Base-by-base conservation (phyloP, 192 early-diverging fungal genomes). In the Dimargaris cristalligena region DNA sequence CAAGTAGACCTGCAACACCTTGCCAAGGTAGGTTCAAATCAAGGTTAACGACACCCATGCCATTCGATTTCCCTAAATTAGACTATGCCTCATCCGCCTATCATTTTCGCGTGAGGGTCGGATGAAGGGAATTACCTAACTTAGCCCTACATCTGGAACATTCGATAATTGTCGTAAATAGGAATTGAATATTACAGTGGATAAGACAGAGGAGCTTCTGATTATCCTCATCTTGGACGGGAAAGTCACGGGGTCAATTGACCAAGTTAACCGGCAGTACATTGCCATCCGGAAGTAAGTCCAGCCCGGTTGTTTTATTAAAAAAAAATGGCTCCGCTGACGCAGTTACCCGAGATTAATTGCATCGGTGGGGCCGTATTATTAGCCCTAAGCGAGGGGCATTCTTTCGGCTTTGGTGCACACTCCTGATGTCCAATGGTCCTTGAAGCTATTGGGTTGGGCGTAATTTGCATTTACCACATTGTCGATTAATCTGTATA, bases 161-260 rank as follows among this genome's bases (percentile, higher is more conserved):
- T n/a, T n/a, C n/a, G n/a, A n/a, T n/a, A n/a, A n/a, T n/a, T n/a
- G n/a, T n/a, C n/a, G n/a, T 34, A 34, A 20, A 8, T 61, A 86
- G 73, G 80, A 87, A 70, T 74, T 98, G 46, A 85, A 85, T 57
- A 85, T 92, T n/a, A 67, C 85, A 3, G 64, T 66, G 1, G 67
- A 73, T 13, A 88, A 92, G 59, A 89, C 87, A 10, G 90, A 94
- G 62, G 84, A 90, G 28, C 72, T 98, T 25, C 76, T 98, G 30
- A 81, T 95, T 4, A 73, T 74, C 26, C 73, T 98, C 44, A 92
- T 98, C 41, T 69, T 95, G 60, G 91, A 98, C 72, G 80, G 81
- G 60, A 89, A 89, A 44, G 78, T 95, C 52, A 67, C 74, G 22
- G 94, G 84, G 4, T 70, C 72, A 62, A 93, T 98, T 58, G 91